These are phyloP conservation scores for Phanerochaete sordida DNA, from an alignment of 768 basidiomycete genomes.

Conservation along the genomic window DNA sequence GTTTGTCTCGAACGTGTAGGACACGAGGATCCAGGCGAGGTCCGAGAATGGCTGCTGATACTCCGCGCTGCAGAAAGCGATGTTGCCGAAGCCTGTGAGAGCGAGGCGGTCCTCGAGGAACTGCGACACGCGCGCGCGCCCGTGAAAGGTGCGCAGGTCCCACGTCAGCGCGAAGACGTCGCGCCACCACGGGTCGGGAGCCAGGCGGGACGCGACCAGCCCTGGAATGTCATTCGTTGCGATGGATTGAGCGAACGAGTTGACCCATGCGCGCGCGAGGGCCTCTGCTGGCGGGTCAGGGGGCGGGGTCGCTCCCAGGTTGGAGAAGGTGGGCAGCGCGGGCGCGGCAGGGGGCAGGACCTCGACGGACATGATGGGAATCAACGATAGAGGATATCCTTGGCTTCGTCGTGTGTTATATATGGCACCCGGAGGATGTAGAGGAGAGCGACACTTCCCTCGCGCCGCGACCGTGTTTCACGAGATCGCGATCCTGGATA, in stretches of 20 bases:
- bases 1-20: conserved; percentile 53
- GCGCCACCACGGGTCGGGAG: conserved; percentile 13
- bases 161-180: conserved; percentile 34
- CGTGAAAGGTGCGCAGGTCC: conserved; percentile 47
- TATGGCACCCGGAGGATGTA: too few relatives aligned
- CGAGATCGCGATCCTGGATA: too few relatives aligned
- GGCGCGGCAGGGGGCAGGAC: not conserved
- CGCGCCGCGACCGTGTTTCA: too few relatives aligned
- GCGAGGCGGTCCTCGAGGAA: conserved; percentile 37
- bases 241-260: not conserved
- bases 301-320: not conserved
- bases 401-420: too few relatives aligned
- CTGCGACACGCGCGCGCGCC: conserved; percentile 29
- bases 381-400: too few relatives aligned
- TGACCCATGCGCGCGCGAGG: not conserved
- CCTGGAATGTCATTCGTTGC: not conserved
- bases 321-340: not conserved
- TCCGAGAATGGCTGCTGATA: conserved; percentile 36
- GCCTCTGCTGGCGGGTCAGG: not conserved
- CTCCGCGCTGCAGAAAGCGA: conserved; percentile 31
- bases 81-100: conserved; percentile 23
- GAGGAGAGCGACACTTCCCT: too few relatives aligned
- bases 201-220: not conserved
- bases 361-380: not conserved
- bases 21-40: conserved; percentile 51